These are phyloP conservation scores for Chrysophaeum taylorii DNA, from an alignment of 352 stramenopile genomes.

Conservation along the genomic window DNA sequence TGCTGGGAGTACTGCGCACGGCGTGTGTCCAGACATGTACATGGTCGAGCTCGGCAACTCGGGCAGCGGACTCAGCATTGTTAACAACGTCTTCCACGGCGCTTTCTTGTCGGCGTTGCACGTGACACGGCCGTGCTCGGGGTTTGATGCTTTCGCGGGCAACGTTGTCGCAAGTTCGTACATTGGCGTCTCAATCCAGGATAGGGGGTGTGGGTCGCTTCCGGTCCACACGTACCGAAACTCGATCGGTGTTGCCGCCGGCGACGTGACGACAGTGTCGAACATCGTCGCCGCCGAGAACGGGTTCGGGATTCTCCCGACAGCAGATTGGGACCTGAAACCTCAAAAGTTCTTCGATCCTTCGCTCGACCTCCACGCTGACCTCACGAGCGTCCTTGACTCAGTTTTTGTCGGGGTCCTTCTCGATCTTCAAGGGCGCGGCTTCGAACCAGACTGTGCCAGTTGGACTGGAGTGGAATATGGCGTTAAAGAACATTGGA, in stretches of 20 bases:
- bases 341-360: too few relatives aligned
- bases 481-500: neutral
- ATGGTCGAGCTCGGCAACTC: neutral
- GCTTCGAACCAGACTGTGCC: neutral
- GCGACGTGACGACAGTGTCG: neutral
- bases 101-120: neutral
- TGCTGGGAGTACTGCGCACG: too few relatives aligned
- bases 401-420: neutral
- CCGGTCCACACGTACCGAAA: neutral
- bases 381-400: neutral
- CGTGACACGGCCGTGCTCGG: neutral
- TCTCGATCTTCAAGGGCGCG: neutral
- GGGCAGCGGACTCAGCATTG: neutral
- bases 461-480: neutral
- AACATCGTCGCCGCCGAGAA: neutral
- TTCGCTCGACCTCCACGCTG: neutral
- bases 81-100: conserved; percentile 2
- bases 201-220: neutral
- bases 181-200: neutral
- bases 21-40: neutral
- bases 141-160: neutral
- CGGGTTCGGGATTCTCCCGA: neutral
- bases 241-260: neutral
- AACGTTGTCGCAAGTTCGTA: neutral
- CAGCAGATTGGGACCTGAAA: neutral